phyloP scores from a whole-genome alignment of 768 basidiomycete species.

The Serendipita sp. region DNA sequence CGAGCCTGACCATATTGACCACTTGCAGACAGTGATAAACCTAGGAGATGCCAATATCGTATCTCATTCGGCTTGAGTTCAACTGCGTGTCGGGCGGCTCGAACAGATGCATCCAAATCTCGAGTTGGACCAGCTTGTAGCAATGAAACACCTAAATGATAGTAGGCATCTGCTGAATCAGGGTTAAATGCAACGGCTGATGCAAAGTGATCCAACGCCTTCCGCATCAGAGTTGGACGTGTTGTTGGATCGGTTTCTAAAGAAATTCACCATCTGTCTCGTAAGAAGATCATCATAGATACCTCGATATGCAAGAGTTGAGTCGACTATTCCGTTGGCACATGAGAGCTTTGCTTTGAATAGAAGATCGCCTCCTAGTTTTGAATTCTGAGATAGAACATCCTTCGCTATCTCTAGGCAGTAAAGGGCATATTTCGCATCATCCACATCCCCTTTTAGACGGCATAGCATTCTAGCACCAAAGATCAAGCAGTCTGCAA shows the following conservation, averaged over 20 bases:
- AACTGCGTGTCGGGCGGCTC: constrained; percentile 52
- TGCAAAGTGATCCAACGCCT: constrained; percentile 19
- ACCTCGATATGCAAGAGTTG: constrained; percentile 58
- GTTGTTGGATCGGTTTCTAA: constrained; percentile 50
- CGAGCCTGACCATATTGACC: constrained; percentile 68
- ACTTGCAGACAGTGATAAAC: constrained; percentile 57
- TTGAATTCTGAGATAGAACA: constrained; percentile 6
- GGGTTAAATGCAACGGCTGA: constrained; percentile 18
- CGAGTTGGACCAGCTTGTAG: constrained; percentile 46
- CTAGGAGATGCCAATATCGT: constrained; percentile 83
- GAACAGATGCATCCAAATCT: constrained; percentile 50
- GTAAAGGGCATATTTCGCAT: background rate
- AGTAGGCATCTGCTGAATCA: constrained; percentile 29
- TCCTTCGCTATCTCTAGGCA: constrained; percentile 25
- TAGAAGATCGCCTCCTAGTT: constrained; percentile 6
- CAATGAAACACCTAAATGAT: constrained; percentile 66
- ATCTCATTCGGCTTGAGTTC: constrained; percentile 42
- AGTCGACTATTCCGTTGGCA: constrained; percentile 46
- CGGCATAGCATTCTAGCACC: constrained; percentile 67
- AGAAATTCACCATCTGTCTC: background rate
- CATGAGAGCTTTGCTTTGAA: constrained; percentile 18
- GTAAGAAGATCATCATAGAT: constrained; percentile 9
- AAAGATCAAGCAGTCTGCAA: constrained; percentile 62
- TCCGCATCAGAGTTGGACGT: constrained; percentile 40
- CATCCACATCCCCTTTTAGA: constrained; percentile 18